These are phyloP conservation scores for Priceomyces castillae DNA, from an alignment of 805 yeast genomes.

Conservation along the genomic window DNA sequence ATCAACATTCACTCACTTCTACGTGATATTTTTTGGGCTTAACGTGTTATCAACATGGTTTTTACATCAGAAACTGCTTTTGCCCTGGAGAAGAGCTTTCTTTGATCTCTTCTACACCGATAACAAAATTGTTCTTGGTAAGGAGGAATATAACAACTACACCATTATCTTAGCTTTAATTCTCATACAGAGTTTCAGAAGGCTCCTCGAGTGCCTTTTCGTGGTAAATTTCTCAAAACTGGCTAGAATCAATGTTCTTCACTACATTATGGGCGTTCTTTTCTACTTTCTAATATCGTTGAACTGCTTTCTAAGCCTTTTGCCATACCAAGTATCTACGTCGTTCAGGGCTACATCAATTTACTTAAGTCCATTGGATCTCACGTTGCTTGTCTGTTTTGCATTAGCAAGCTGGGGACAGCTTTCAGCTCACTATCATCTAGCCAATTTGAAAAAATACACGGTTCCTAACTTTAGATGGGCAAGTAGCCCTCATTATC, in stretches of 20 bases:
- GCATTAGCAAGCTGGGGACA: conserved; percentile 56
- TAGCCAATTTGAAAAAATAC: conserved; percentile 53
- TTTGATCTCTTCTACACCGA: conserved; percentile 8
- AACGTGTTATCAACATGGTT: conserved; percentile 17
- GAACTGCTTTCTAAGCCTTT: conserved; percentile 25
- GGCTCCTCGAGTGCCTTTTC: conserved; percentile 52
- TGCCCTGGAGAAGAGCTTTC: not conserved
- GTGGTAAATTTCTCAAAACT: conserved; percentile 45
- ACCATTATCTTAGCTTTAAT: conserved; percentile 21
- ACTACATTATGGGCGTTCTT: conserved; percentile 61
- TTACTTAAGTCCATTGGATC: conserved; percentile 19
- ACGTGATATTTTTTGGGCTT: conserved; percentile 39
- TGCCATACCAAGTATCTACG: conserved; percentile 12
- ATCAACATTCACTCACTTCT: conserved; percentile 61
- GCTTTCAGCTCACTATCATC: conserved; percentile 45
- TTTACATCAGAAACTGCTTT: not conserved
- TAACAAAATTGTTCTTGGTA: not conserved
- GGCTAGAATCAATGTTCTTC: conserved; percentile 62
- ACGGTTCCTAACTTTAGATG: conserved; percentile 46
- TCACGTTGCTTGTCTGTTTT: conserved; percentile 33
- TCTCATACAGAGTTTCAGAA: conserved; percentile 51
- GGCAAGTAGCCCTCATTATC: conserved; percentile 66
- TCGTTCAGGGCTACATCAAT: conserved; percentile 9
- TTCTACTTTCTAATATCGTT: conserved; percentile 53
- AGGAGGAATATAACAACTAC: conserved; percentile 9